Evolutionary conservation across 1,284 basidiomycete genomes (phyloP).

Genomic region (Puccinia polysora): DNA sequence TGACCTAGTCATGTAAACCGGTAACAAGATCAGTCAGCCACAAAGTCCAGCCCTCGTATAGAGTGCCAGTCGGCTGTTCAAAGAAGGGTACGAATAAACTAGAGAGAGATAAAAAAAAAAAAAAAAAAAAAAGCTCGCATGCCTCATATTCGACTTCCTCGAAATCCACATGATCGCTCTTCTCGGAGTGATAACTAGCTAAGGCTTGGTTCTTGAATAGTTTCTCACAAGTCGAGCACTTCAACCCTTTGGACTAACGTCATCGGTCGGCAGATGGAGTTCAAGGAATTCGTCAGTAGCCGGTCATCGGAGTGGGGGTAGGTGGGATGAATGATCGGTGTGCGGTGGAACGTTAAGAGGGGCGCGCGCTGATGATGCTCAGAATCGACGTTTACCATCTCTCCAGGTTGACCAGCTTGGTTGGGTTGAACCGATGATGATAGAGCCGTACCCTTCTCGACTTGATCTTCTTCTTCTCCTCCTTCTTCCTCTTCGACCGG

Average conservation of each 20-base stretch:
- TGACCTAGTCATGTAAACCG: constrained; percentile 59
- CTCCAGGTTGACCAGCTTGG: too few species aligned
- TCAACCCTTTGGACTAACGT: constrained; percentile 11
- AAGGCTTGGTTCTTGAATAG: constrained; percentile 68
- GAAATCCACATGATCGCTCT: constrained; percentile 78
- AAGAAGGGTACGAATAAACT: too few species aligned
- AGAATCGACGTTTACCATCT: too few species aligned
- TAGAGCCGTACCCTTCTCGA: too few species aligned
- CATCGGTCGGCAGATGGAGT: not conserved
- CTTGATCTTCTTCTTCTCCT: not conserved
- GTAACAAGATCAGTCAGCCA: not conserved
- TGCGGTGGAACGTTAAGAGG: too few species aligned
- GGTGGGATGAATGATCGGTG: too few species aligned
- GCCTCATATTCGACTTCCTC: constrained; percentile 86
- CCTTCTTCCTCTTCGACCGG: not conserved
- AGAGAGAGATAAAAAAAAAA: constrained; percentile 5
- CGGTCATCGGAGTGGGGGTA: too few species aligned
- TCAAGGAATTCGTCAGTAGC: not conserved
- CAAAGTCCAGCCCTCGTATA: too few species aligned
- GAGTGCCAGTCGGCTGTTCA: too few species aligned
- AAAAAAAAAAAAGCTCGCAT: not conserved
- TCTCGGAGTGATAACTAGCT: constrained; percentile 90
- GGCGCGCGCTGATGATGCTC: too few species aligned
- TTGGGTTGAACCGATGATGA: too few species aligned
- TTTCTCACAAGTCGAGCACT: constrained; percentile 31